These are phyloP conservation scores for Alternaria tenuissima DNA, from an alignment of 2,329 filamentous ascomycete species.

Conservation along the genomic window DNA sequence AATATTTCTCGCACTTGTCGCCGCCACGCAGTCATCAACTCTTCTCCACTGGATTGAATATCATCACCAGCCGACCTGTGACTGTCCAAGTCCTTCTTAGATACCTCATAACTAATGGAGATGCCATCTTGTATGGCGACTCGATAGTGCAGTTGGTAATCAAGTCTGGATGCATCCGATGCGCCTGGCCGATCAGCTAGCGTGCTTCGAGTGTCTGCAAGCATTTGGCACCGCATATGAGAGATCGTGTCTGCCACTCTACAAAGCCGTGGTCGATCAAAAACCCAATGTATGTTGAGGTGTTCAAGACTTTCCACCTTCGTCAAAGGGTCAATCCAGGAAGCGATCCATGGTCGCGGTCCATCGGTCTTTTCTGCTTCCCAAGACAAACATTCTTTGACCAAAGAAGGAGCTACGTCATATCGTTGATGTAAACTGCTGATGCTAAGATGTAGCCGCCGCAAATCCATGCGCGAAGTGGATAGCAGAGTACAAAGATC, in stretches of 20 bases:
- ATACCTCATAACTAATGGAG: not conserved
- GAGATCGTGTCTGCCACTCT: slow-evolving; percentile 24
- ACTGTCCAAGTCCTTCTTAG: not conserved
- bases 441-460: slow-evolving; percentile 26
- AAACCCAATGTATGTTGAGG: slow-evolving; percentile 27
- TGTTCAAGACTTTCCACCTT: slow-evolving; percentile 22
- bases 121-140: slow-evolving; percentile 1
- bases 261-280: slow-evolving; percentile 21
- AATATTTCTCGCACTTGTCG: slow-evolving; percentile 4
- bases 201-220: slow-evolving; percentile 6
- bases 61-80: not conserved
- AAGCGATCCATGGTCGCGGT: slow-evolving; percentile 17
- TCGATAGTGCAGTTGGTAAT: slow-evolving; percentile 11
- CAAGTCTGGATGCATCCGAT: not conserved
- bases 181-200: not conserved
- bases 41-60: not conserved
- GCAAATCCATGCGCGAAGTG: slow-evolving; percentile 25
- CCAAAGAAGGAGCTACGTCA: slow-evolving; percentile 10
- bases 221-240: slow-evolving; percentile 24
- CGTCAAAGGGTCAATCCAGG: slow-evolving; percentile 31
- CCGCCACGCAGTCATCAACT: slow-evolving; percentile 4
- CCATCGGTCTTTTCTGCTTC: slow-evolving; percentile 16
- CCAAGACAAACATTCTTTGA: slow-evolving; percentile 21
- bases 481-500: slow-evolving; percentile 34
- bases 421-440: slow-evolving; percentile 19